Evolutionary conservation across 345 rosid genomes (phyloP), one percentile per base, ranked within the genome.

Genomic region (Hevea brasiliensis): DNA sequence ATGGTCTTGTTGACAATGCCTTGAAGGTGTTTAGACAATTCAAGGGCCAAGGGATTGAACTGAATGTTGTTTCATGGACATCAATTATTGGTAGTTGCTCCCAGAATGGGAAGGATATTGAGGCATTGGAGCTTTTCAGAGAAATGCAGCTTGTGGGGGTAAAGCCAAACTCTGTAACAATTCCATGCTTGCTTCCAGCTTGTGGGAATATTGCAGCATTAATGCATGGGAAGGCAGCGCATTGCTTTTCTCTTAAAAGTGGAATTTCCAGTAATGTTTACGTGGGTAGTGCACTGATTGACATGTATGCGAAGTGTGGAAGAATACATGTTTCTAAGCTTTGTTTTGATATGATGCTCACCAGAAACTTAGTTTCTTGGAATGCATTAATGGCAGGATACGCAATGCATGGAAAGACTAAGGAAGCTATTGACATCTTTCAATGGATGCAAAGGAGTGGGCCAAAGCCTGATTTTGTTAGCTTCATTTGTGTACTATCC

Each of bases 281-380:
- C 73, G 88, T 89, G 81, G 79, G 81, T 50, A 87, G 92, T 70
- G 92, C 98, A 26, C 79, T 92, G 77, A 77, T 87, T 78, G 94
- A 90, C 73, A 90, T 88, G 94, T 88, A 92, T 67, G 91, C 91
- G 32, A 90, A 92, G 71, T 90, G 96, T 71, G 96, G 96, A 67
- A 75, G 87, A 70, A 81, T 87, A 53, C 80, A 81, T 57, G 41
- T 76, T 64, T 88, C 94, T 70, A 85, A 72, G 60, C 77, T 60
- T 47, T 84, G 87, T 71, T 89, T 92, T 54, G 83, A 85, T 75
- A 76, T 47, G 83, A 89, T 89, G 87, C 79, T 82, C 35, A 74
- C 59, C 44, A 90, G 78, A 79, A 88, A 92, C 81, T 77, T 84
- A 70, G 92, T 84, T 17, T 85, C 87, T 71, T 92, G 98, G 97